phyloP scores from a whole-genome alignment of 257 asterid genomes.

The Solanum sejunctum region DNA sequence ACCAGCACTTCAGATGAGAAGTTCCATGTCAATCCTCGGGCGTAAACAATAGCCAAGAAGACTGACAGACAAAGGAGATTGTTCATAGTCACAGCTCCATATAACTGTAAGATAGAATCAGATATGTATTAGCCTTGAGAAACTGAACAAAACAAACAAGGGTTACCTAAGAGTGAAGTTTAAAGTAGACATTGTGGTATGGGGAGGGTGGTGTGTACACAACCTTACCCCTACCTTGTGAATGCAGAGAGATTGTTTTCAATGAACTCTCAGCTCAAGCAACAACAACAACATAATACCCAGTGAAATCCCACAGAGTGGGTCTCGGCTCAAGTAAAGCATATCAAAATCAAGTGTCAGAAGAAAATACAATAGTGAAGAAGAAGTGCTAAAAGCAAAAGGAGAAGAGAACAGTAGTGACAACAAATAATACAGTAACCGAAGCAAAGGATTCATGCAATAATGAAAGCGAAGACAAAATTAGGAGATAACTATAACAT shows the following conservation, averaged over 20 bases:
- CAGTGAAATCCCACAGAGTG: too few relatives aligned
- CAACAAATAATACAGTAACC: not conserved
- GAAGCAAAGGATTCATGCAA: not conserved
- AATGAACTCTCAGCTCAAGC: not conserved
- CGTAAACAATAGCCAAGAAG: conserved; percentile 69
- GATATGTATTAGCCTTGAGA: not conserved
- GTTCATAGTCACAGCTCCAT: conserved; percentile 94
- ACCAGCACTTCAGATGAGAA: conserved; percentile 90
- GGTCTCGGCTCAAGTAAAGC: not conserved
- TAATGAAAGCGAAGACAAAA: not conserved
- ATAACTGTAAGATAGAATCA: conserved; percentile 30
- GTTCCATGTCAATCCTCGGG: conserved; percentile 73
- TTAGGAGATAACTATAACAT: not conserved
- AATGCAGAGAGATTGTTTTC: not conserved
- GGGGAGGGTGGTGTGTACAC: not conserved
- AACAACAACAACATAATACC: too few relatives aligned
- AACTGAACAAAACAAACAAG: not conserved
- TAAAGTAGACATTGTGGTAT: not conserved
- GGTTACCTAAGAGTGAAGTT: not conserved
- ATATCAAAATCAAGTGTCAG: not conserved
- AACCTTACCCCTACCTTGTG: not conserved
- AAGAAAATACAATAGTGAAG: not conserved
- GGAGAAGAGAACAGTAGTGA: not conserved
- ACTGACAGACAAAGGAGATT: conserved; percentile 74
- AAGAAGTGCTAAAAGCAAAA: not conserved